A percentile compares a stretch with the other conserved stretches of the same genome.
Conservation (phyloP, 495 filamentous ascomycete genomes). For the Xylaria grammica region DNA sequence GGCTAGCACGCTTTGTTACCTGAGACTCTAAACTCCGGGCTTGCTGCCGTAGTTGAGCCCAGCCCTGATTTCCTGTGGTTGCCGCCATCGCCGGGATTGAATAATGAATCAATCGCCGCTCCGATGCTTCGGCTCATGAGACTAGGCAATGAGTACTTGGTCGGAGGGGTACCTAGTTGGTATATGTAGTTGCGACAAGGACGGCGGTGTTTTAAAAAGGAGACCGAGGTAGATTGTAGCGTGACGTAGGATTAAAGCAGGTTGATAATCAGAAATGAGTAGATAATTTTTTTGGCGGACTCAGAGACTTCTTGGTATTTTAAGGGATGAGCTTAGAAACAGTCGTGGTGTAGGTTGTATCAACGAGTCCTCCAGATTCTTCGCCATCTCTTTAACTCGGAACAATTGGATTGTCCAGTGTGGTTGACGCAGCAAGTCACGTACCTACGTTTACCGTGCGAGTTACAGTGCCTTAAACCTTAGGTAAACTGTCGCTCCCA, state of each 20-base stretch:
- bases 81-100: conserved; percentile 63
- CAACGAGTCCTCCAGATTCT: background rate
- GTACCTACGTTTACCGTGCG: conserved; percentile 7
- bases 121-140: background rate
- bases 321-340: background rate
- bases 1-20: conserved; percentile 54
- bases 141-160: conserved; percentile 11
- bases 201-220: background rate
- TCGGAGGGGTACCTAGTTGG: too few species aligned
- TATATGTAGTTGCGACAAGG: conserved; percentile 3
- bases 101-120: background rate
- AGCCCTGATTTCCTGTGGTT: conserved; percentile 76
- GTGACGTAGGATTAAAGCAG: background rate
- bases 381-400: conserved; percentile 1
- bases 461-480: too few species aligned
- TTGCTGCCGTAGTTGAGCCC: conserved; percentile 95
- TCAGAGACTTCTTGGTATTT: background rate
- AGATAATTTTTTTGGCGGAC: background rate
- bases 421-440: conserved; percentile 5
- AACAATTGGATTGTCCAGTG: background rate
- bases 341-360: background rate
- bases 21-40: conserved; percentile 89
- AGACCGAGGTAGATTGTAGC: background rate
- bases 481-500: too few species aligned
- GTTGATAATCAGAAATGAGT: background rate